Base-by-base conservation (phyloP, 768 basidiomycete genomes). In the Fomitopsis serialis region DNA sequence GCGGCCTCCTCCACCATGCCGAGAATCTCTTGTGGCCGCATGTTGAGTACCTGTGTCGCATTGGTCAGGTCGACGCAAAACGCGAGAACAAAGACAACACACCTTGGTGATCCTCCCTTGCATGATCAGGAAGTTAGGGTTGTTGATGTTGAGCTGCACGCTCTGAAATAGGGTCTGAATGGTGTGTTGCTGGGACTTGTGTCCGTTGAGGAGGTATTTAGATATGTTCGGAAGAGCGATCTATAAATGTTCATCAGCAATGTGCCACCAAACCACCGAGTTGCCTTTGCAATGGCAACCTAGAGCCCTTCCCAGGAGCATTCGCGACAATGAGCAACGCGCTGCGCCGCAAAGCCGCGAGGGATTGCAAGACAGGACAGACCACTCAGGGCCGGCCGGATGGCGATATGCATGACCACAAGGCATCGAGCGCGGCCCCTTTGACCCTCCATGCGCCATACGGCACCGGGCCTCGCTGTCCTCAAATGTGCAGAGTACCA, bases 51-150 rank as follows among this genome's bases (percentile, higher is more conserved):
- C 87, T 87, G 57, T 32, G 7, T 21, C 25, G 42, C 17, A 8
- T 15, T 9, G 17, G 6, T n/a, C n/a, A n/a, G n/a, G n/a, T 48
- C 24, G 15, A 29, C 7, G 32, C 25, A 15, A 48, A 19, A 15
- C 8, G 32, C 5, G 7, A 12, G n/a, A 11, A 36, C 17, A 10
- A 22, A 8, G 35, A 32, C 17, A 9, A 60, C 70, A 37, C 29
- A 89, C 95, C 75, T 98, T 99, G 11, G 97, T 99, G 66, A 99
- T 99, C 47, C 95, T 91, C 25, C 97, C 96, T 71, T 99, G 97
- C 96, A 98, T 98, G 68, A 98, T 98, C 54, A 99, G 79, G 74
- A 98, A 98, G 68, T 98, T 98, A 42, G 97, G 97, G 70, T 98
- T 98, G 72, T 98, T 99, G 78, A 99, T 98, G 66, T 98, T 98